phyloP scores from a whole-genome alignment of 2,329 filamentous ascomycete genomes.

The Ploettnerulaceae sp. region DNA sequence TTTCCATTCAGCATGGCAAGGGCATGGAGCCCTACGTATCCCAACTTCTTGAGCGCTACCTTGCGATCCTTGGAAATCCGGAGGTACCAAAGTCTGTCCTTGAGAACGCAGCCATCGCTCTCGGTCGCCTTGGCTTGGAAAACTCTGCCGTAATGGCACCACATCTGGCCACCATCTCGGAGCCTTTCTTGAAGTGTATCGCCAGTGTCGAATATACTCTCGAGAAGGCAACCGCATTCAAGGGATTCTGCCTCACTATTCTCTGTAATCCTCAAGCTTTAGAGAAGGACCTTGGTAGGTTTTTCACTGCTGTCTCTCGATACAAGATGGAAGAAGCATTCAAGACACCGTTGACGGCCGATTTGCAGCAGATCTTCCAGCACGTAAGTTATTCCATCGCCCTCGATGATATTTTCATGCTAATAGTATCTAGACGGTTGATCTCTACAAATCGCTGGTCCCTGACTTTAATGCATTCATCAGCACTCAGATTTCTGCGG shows the following conservation, averaged over 20 bases:
- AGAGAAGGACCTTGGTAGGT: constrained; percentile 76
- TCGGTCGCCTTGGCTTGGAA: constrained; percentile 80
- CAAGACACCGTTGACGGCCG: constrained; percentile 27
- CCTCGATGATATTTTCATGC: constrained; percentile 10
- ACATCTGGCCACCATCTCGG: constrained; percentile 73
- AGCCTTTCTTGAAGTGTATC: constrained; percentile 77
- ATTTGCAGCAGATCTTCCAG: constrained; percentile 31
- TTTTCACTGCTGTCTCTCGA: constrained; percentile 78
- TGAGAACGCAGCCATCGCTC: constrained; percentile 90
- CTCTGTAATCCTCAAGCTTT: constrained; percentile 85
- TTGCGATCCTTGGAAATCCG: constrained; percentile 78
- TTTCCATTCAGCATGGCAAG: constrained; percentile 72
- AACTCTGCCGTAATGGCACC: constrained; percentile 73
- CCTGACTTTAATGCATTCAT: constrained; percentile 49
- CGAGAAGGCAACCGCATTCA: constrained; percentile 90
- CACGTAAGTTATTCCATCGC: constrained; percentile 25
- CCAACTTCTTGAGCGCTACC: constrained; percentile 69
- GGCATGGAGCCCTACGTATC: constrained; percentile 74
- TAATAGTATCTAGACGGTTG: constrained; percentile 40
- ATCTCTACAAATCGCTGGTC: constrained; percentile 50
- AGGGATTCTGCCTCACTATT: constrained; percentile 82
- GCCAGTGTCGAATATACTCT: constrained; percentile 80
- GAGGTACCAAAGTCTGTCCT: constrained; percentile 81
- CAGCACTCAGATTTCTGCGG: constrained; percentile 21
- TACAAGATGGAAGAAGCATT: constrained; percentile 62